Percentiles rank a stretch among this genome's conserved stretches.
phyloP scores from a whole-genome alignment of 2,329 filamentous ascomycete genomes.

The Diplodia corticola region DNA sequence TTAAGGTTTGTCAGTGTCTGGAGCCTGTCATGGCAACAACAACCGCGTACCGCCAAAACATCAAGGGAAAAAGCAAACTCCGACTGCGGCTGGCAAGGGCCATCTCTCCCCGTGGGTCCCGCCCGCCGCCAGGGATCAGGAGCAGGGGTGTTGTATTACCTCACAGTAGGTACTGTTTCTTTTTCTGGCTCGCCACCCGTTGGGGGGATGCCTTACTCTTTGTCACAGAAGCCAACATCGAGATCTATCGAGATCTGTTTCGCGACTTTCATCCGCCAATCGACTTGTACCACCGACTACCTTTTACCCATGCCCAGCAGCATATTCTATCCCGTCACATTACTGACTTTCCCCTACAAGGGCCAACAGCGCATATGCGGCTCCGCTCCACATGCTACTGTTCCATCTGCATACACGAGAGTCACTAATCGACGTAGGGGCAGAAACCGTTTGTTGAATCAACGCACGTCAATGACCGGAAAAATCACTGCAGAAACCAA shows the following conservation, averaged over 20 bases:
- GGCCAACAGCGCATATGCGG: not conserved
- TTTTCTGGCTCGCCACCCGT: not conserved
- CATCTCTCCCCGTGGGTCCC: not conserved
- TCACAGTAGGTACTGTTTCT: not conserved
- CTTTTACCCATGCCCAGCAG: not conserved
- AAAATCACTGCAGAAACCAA: not conserved
- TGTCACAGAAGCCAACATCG: not conserved
- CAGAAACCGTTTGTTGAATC: not conserved
- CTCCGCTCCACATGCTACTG: not conserved
- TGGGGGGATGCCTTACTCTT: not conserved
- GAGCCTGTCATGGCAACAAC: not conserved
- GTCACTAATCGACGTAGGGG: not conserved
- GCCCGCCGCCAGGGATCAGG: constrained; percentile 9
- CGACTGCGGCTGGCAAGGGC: not conserved
- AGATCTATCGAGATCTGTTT: not conserved
- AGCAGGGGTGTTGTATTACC: constrained; percentile 2
- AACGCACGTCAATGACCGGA: not conserved
- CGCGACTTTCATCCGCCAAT: not conserved
- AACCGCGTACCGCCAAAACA: not conserved
- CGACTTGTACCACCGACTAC: too few species aligned
- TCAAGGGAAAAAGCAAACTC: not conserved
- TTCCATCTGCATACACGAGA: not conserved
- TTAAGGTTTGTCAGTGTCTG: constrained; percentile 10
- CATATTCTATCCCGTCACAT: not conserved
- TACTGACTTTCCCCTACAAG: not conserved